Base-by-base conservation (phyloP, 805 yeast species). In the Candida pseudoglaebosa region DNA sequence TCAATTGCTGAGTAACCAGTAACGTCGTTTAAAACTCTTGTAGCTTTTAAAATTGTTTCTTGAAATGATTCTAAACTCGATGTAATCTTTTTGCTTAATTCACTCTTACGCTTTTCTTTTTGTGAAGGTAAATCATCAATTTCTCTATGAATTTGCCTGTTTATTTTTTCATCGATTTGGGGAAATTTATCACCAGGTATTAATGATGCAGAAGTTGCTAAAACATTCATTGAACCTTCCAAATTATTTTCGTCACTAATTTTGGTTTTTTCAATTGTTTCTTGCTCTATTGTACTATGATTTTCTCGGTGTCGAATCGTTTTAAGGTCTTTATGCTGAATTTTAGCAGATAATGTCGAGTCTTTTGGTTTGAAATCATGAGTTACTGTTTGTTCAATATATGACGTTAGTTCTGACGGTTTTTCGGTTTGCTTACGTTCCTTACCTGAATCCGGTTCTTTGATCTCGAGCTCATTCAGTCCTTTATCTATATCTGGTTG, bases 1-100 rank as follows among this genome's bases (percentile, higher is more conserved):
- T 86, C 95, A 40, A 93, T 86, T 14, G 81, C 70, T 0, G 88
- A 74, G 58, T 93, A 93, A 0, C 99, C 99, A 0, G 99, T 91
- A 8, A 89, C 81, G 49, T 89, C 96, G 53, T 93, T 93, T 24
- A 91, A 69, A 2, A 90, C 76, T 43, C 77, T 71, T 0, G 86
- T 74, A 0, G 85, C 82, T 0, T 78, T 71, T 38, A 75, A 68
- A 4, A 80, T 66, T 1, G 84, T 72, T 13, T 71, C 78, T 43
- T 73, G 82, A 31, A 80, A 53, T 2, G 81, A 76, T 42, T 71
- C 77, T 16, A 80, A 62, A 50, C 73, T 75, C n/a, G 61, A 47
- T 29, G 66, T 76, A 16, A 80, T 48, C 44, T 63, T 67, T 40
- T 73, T 56, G 22, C 61, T 38, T 4, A 50, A 14, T 17, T 68